Conservation (phyloP, 1,284 basidiomycete genomes). For the Peniophora sp. region DNA sequence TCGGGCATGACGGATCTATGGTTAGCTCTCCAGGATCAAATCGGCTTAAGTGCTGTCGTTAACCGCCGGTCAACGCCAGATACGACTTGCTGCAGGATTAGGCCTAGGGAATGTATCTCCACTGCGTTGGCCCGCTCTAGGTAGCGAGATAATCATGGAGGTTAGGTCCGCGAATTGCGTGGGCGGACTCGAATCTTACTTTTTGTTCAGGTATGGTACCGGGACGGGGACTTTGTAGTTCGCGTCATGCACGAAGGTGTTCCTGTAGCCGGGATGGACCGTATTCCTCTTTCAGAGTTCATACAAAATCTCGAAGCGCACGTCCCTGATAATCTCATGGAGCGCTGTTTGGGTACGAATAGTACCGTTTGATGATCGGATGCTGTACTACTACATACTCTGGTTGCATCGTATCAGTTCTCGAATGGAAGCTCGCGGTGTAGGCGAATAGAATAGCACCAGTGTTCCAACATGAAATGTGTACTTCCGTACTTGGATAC, state of each 20-base stretch:
- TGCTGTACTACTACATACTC: not conserved
- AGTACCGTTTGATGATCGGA: not conserved
- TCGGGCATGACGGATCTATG: conserved; percentile 46
- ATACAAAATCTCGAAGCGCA: conserved; percentile 26
- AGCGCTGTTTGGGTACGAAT: conserved; percentile 7
- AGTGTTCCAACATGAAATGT: not conserved
- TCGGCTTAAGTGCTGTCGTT: not conserved
- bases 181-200: not conserved
- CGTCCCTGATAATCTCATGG: conserved; percentile 30
- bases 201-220: not conserved
- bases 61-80: not conserved
- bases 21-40: conserved; percentile 15
- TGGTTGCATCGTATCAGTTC: not conserved
- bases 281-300: conserved; percentile 31
- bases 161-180: conserved; percentile 18
- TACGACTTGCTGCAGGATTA: conserved; percentile 35
- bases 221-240: conserved; percentile 24
- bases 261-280: conserved; percentile 28
- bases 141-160: conserved; percentile 45
- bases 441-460: not conserved
- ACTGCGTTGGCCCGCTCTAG: conserved; percentile 43
- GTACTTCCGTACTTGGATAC: not conserved
- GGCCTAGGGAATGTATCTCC: conserved; percentile 29
- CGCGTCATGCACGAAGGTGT: conserved; percentile 40
- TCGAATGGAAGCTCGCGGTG: not conserved